Evolutionary conservation across 495 filamentous ascomycete genomes (phyloP).

Genomic region (Glarea lozoyensis): DNA sequence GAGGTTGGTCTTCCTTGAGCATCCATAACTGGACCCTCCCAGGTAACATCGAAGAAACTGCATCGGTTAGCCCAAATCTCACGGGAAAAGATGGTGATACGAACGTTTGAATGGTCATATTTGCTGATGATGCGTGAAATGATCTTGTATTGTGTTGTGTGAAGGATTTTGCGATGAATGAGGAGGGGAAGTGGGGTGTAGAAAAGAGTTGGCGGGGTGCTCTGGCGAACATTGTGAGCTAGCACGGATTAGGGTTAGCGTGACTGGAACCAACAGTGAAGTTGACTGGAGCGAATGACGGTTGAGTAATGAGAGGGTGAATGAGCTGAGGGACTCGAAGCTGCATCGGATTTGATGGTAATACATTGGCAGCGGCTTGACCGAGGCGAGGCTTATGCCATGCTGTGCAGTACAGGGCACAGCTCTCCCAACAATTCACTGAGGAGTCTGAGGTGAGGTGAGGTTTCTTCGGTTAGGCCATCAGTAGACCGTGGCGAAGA

Average conservation of each 20-base stretch:
- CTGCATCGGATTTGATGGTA: neutral
- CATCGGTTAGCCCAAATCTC: constrained; percentile 3
- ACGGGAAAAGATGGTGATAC: neutral
- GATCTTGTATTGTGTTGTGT: constrained; percentile 14
- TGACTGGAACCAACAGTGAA: neutral
- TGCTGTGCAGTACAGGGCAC: neutral
- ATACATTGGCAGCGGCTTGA: neutral
- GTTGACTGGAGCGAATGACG: neutral
- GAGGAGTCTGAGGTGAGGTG: neutral
- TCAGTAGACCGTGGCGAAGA: constrained; percentile 3
- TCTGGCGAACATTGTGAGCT: neutral
- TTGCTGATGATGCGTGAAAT: constrained; percentile 54
- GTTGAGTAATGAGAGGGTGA: neutral
- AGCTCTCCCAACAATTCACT: neutral
- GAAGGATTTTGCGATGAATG: constrained; percentile 13
- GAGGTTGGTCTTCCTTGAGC: constrained; percentile 42
- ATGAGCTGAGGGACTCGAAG: neutral
- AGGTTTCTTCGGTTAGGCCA: neutral
- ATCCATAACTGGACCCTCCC: constrained; percentile 59
- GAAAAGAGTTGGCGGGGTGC: constrained; percentile 5
- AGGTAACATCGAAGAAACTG: constrained; percentile 55
- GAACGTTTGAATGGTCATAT: constrained; percentile 53
- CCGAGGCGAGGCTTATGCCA: neutral
- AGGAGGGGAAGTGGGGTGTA: constrained; percentile 4
- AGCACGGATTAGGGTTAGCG: neutral